A percentile compares a stretch with the other conserved stretches of the same genome.
Conservation (phyloP, 2,329 filamentous ascomycete genomes). For the Talaromyces verruculosus region DNA sequence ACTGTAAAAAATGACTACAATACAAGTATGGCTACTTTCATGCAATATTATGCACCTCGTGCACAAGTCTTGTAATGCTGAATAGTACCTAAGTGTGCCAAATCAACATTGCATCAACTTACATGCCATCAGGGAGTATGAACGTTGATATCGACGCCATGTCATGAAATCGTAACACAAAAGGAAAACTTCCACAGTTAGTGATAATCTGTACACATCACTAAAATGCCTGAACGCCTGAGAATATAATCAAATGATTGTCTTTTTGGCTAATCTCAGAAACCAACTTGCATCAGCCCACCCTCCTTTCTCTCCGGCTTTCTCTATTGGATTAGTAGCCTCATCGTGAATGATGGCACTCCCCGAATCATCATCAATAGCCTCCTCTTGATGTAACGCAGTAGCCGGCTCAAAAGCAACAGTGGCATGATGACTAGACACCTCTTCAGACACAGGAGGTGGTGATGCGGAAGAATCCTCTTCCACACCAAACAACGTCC, state of each 20-base stretch:
- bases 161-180: neutral
- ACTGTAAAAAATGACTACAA: neutral
- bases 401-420: slow-evolving; percentile 14
- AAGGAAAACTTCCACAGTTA: neutral
- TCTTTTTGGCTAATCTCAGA: slow-evolving; percentile 51
- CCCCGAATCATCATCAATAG: neutral
- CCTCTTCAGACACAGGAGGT: slow-evolving; percentile 23
- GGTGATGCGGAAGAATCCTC: slow-evolving; percentile 42
- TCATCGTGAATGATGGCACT: slow-evolving; percentile 31
- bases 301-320: slow-evolving; percentile 44
- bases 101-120: neutral
- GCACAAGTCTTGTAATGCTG: neutral
- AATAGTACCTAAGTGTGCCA: neutral
- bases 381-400: neutral
- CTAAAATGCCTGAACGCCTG: neutral
- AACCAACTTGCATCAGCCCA: slow-evolving; percentile 62
- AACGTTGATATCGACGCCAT: neutral
- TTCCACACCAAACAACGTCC: slow-evolving; percentile 56
- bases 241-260: slow-evolving; percentile 20
- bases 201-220: neutral
- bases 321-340: slow-evolving; percentile 35
- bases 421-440: slow-evolving; percentile 20
- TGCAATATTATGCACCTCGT: neutral
- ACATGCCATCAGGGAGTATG: neutral
- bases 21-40: neutral